phyloP scores from a whole-genome alignment of 1,139 yeast genomes.

The Debaryomyces nepalensis region DNA sequence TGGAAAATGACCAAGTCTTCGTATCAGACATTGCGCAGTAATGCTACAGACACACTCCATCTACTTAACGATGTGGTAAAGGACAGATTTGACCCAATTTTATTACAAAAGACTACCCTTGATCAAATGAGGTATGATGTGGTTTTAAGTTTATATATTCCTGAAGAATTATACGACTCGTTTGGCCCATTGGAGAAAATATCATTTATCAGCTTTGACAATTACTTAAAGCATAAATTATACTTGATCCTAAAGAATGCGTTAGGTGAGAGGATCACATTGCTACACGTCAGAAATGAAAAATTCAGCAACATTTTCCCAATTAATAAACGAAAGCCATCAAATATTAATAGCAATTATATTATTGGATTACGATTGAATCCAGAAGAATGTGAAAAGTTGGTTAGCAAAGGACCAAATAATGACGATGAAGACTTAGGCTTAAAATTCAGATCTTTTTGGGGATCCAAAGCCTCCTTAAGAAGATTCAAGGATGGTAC shows the following conservation, averaged over 20 bases:
- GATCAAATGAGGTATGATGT: conserved; percentile 70
- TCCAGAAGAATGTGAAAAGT: conserved; percentile 73
- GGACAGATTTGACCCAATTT: conserved; percentile 87
- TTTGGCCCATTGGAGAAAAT: conserved; percentile 79
- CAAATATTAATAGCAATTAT: conserved; percentile 37
- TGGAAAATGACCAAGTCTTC: conserved; percentile 82
- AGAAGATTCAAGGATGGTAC: conserved; percentile 92
- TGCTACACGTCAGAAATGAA: conserved; percentile 46
- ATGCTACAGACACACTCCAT: conserved; percentile 70
- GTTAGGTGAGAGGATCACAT: conserved; percentile 64
- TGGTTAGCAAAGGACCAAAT: conserved; percentile 86
- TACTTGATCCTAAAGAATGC: conserved; percentile 64
- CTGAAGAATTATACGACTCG: conserved; percentile 42
- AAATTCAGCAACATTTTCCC: conserved; percentile 40
- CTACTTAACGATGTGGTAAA: conserved; percentile 77
- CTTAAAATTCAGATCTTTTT: conserved; percentile 72
- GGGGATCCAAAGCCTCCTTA: conserved; percentile 87
- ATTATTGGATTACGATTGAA: conserved; percentile 72
- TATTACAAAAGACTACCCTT: conserved; percentile 63
- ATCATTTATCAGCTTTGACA: conserved; percentile 70
- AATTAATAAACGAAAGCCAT: conserved; percentile 61
- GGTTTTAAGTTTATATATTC: conserved; percentile 53
- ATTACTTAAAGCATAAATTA: conserved; percentile 63
- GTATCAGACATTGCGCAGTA: conserved; percentile 61
- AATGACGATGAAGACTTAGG: conserved; percentile 63